phyloP scores from a whole-genome alignment of 2,329 filamentous ascomycete species.

The Cladophialophora carrionii region DNA sequence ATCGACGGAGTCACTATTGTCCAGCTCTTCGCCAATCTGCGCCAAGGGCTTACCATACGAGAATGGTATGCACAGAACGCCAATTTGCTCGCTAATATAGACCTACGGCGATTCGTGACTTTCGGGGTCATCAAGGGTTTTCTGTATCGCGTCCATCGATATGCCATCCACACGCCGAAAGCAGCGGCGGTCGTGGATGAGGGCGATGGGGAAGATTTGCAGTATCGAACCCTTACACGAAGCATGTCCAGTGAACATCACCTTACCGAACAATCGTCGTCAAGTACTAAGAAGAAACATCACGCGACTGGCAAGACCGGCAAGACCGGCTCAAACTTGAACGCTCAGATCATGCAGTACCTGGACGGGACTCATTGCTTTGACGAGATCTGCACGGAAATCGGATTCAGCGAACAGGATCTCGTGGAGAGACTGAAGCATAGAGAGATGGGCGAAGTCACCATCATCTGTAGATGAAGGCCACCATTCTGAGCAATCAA shows the following conservation, averaged over 20 bases:
- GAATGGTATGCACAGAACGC: constrained; percentile 82
- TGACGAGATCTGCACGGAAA: constrained; percentile 56
- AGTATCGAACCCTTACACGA: constrained; percentile 14
- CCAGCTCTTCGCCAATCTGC: constrained; percentile 82
- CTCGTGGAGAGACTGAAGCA: constrained; percentile 49
- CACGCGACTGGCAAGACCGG: constrained; percentile 7
- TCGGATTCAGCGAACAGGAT: constrained; percentile 54
- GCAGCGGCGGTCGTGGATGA: constrained; percentile 4
- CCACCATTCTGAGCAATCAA: background rate
- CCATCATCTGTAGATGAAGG: constrained; percentile 58
- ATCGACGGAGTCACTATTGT: constrained; percentile 62
- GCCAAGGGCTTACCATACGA: constrained; percentile 78
- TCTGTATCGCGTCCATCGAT: constrained; percentile 89
- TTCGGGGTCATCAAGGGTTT: constrained; percentile 96
- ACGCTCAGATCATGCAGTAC: constrained; percentile 44
- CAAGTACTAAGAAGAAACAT: constrained; percentile 15
- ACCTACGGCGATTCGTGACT: constrained; percentile 88
- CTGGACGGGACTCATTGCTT: constrained; percentile 56
- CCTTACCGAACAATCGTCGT: constrained; percentile 22
- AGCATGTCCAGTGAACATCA: constrained; percentile 35
- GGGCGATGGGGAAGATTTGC: background rate
- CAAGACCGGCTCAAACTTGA: constrained; percentile 17
- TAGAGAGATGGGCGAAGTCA: constrained; percentile 47
- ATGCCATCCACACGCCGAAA: constrained; percentile 63
- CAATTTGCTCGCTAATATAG: constrained; percentile 73